Evolutionary conservation across 148 eudicot species (phyloP), one percentile per base, ranked within the genome.

Genomic region (Pharnaceum exiguum): DNA sequence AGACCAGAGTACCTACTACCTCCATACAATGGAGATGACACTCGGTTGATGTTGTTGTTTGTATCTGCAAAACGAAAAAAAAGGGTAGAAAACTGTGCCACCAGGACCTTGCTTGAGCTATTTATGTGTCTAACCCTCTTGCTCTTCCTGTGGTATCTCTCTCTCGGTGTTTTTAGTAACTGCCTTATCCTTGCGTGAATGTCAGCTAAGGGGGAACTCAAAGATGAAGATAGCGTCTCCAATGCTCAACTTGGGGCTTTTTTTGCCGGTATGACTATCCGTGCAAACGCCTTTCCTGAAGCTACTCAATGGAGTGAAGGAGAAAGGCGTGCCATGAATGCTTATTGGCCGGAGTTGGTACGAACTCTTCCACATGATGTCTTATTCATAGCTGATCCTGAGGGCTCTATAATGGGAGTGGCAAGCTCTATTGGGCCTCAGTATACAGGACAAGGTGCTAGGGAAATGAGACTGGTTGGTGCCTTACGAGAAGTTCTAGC

Each of bases 251-350:
- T 93, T 57, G 98, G 98, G 44, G 98, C 98, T 16, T 88, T 93
- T 71, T 93, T 93, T 39, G 83, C 95, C 17, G 98, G 83, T 55
- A 93, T 93, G 98, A 88, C 98, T 23, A 83, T 93, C 17, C 82
- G 98, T 32, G 90, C 95, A 46, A 93, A 88, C 69, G 84, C 83
- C 16, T 93, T 93, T 67, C 96, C 96, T 2, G 96, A 88, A 73
- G 77, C 84, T 33, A 93, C 98, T 47, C 98, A 93, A 44, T 93
- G 98, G 98, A 88, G 89, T 65, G 95, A 88, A 72, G 98, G 95
- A 43, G 98, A 93, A 82, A 79, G 80, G 55, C 82, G 57, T 58
- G 96, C 98, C 32, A 93, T 93, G 83, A 70, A 80, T 66, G 67
- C 75, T 26, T 88, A 71, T 59, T 93, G 98, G 98, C 96, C 98